These are phyloP conservation scores for Tripidium arundinaceum DNA, from an alignment of 202 grass and related monocot species.

Conservation along the genomic window DNA sequence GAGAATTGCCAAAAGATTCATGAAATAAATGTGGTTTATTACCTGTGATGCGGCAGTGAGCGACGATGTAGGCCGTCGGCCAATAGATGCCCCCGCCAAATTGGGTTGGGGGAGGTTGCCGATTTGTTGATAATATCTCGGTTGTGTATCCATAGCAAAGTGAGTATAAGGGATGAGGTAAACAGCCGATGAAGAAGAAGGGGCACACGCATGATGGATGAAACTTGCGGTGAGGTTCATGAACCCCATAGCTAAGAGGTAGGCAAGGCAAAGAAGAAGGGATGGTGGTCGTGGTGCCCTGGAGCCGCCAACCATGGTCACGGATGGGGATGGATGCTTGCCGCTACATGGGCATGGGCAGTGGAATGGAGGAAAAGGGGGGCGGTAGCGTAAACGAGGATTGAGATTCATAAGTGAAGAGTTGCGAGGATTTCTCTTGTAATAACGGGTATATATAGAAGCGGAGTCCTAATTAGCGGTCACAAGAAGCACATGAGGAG, in stretches of 20 bases:
- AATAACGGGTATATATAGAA: neutral
- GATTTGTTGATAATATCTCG: neutral
- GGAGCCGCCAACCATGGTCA: neutral
- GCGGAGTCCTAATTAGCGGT: no score
- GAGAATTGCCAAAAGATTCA: neutral
- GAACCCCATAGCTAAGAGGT: neutral
- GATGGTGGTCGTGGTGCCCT: neutral
- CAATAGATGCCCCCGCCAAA: neutral
- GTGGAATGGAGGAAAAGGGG: neutral
- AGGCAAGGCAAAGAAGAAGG: no score
- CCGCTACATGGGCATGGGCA: rapidly evolving
- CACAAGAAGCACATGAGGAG: neutral
- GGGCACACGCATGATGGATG: no score
- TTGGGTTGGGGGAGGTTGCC: neutral
- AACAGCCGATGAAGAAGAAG: neutral
- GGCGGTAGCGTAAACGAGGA: no score
- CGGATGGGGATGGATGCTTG: neutral
- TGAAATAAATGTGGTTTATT: neutral
- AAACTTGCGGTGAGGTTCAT: rapidly evolving
- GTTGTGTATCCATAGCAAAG: neutral
- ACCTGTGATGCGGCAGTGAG: neutral
- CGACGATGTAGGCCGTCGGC: no score
- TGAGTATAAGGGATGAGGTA: neutral
- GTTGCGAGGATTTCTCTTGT: neutral
- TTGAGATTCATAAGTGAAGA: neutral